Percentiles rank a stretch among this genome's conserved stretches.
These are phyloP conservation scores for Gonapodya sp. DNA, from an alignment of 192 early-diverging fungal genomes.

Conservation along the genomic window DNA sequence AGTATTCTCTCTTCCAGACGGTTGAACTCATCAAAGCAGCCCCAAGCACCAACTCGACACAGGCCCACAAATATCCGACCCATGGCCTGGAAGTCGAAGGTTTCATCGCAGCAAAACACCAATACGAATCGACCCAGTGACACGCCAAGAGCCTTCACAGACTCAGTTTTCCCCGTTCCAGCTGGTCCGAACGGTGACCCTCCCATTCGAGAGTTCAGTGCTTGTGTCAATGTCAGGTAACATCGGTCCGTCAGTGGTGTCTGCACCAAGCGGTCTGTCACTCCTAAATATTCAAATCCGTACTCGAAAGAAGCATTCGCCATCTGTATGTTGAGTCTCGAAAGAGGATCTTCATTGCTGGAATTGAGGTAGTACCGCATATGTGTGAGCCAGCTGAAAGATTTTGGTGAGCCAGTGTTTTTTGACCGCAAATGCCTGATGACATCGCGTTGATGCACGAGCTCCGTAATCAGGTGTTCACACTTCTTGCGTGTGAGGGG, in stretches of 20 bases:
- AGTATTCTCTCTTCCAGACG: conserved; percentile 95
- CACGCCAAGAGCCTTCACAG: conserved; percentile 91
- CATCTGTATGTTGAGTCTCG: conserved; percentile 72
- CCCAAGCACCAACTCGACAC: conserved; percentile 98
- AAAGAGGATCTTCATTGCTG: conserved; percentile 50
- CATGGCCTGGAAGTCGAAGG: conserved; percentile 99
- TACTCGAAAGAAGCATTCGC: conserved; percentile 90
- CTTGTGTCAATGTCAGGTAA: conserved; percentile 97
- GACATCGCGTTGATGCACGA: conserved; percentile 96
- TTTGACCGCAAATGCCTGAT: conserved; percentile 53
- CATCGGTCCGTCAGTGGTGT: conserved; percentile 98
- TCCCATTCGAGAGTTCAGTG: conserved; percentile 81
- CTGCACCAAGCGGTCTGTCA: conserved; percentile 94
- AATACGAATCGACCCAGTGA: conserved; percentile 94
- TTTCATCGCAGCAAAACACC: conserved; percentile 99
- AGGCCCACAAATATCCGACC: conserved; percentile 99
- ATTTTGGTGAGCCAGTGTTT: conserved; percentile 37
- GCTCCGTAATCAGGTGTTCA: conserved; percentile 96
- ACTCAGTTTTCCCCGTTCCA: conserved; percentile 99
- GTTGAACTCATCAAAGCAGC: conserved; percentile 99
- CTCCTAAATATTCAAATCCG: conserved; percentile 97
- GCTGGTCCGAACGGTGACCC: conserved; percentile 98
- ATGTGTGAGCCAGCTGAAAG: conserved; percentile 90
- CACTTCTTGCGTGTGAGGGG: conserved; percentile 83
- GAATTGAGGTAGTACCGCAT: conserved; percentile 86